Percentiles rank a stretch among this genome's conserved stretches.
These are phyloP conservation scores for Alnus rubra DNA, from an alignment of 306 rosid species.

Conservation along the genomic window DNA sequence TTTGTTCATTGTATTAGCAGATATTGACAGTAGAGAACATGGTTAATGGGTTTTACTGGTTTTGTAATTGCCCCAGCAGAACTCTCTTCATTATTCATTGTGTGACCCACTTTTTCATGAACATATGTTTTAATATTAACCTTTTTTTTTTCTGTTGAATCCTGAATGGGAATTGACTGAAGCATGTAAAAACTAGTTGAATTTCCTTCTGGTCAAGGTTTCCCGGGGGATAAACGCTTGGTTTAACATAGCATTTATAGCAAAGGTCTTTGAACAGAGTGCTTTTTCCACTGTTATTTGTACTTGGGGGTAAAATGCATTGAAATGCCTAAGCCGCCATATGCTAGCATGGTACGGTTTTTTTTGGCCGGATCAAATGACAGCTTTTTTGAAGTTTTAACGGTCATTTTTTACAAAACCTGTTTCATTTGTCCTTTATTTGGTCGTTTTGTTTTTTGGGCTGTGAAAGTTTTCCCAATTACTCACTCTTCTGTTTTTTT, in stretches of 20 bases:
- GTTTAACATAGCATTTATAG: no score
- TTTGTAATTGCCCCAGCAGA: background rate
- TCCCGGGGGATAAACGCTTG: background rate
- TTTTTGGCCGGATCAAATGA: no score
- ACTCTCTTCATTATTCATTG: slow-evolving; percentile 1
- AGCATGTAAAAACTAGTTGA: background rate
- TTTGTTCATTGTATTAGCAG: slow-evolving; percentile 33
- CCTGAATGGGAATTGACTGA: background rate
- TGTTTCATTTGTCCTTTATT: no score
- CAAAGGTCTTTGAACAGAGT: no score
- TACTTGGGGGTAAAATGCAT: no score
- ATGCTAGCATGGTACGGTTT: no score
- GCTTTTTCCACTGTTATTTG: background rate
- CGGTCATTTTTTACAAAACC: no score
- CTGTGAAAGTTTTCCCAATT: no score
- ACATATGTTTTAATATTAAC: background rate
- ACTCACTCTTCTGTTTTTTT: no score
- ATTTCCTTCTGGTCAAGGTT: background rate
- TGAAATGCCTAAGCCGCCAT: no score
- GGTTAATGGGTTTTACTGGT: slow-evolving; percentile 18
- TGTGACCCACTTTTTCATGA: slow-evolving; percentile 5
- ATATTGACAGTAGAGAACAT: slow-evolving; percentile 32
- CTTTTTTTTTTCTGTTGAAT: background rate
- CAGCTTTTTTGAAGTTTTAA: no score
- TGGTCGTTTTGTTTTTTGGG: no score